Conservation (phyloP, 495 filamentous ascomycete species). For the Neurospora hispaniola region DNA sequence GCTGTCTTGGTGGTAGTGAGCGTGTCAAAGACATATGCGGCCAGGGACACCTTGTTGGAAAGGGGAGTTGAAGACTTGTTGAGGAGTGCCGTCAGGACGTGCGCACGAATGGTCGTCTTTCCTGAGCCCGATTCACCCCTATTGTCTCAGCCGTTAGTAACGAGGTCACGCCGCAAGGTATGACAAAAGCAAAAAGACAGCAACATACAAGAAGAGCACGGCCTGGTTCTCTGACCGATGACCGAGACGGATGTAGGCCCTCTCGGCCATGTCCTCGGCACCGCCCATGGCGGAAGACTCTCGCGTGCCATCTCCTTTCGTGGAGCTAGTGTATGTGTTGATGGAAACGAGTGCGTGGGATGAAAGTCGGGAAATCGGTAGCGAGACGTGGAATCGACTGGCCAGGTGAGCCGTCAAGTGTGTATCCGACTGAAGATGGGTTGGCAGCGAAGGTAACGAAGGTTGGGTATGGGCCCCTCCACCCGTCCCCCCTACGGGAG, state of each 20-base stretch:
- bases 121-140: slow-evolving; percentile 93
- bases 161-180: background rate
- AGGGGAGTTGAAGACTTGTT: slow-evolving; percentile 83
- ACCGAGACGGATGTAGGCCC: slow-evolving; percentile 77
- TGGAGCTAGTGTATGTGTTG: slow-evolving; percentile 84
- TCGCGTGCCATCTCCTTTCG: slow-evolving; percentile 80
- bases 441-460: slow-evolving; percentile 76
- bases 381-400: slow-evolving; percentile 83
- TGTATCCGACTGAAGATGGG: slow-evolving; percentile 91
- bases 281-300: slow-evolving; percentile 79
- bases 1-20: slow-evolving; percentile 96
- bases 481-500: slow-evolving; percentile 30
- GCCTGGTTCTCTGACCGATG: slow-evolving; percentile 87
- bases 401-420: slow-evolving; percentile 92
- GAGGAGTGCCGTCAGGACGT: slow-evolving; percentile 72
- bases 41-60: slow-evolving; percentile 84
- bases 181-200: background rate
- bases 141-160: slow-evolving; percentile 16
- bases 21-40: slow-evolving; percentile 88
- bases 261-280: slow-evolving; percentile 77
- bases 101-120: slow-evolving; percentile 87
- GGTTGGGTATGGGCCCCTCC: slow-evolving; percentile 73
- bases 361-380: slow-evolving; percentile 78
- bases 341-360: slow-evolving; percentile 82
- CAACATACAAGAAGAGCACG: slow-evolving; percentile 75